Conservation (phyloP, 2,329 filamentous ascomycete genomes). For the Hirsutella rhossiliensis region DNA sequence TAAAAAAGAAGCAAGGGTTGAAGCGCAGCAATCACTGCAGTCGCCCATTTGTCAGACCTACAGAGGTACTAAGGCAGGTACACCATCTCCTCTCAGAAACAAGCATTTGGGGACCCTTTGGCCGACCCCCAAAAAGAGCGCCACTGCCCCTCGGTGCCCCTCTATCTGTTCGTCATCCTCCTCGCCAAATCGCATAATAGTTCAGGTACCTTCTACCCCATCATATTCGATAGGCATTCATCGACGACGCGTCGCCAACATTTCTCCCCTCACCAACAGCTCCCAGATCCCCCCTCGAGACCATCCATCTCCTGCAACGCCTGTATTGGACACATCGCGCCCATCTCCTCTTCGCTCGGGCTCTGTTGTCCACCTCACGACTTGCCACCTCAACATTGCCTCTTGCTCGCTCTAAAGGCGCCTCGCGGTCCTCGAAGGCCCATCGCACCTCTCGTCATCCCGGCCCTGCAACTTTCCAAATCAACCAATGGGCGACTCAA, state of each 20-base stretch:
- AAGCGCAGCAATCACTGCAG: no score
- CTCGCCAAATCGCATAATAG: no score
- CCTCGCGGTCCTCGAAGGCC: neutral
- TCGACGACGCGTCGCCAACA: no score
- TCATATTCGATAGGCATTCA: no score
- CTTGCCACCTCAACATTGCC: neutral
- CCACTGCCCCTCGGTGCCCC: neutral
- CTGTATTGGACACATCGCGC: no score
- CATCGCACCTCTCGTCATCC: neutral
- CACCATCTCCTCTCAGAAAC: neutral
- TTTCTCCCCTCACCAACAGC: no score
- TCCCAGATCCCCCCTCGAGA: no score
- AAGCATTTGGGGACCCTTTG: neutral
- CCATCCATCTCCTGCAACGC: no score
- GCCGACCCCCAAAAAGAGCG: no score
- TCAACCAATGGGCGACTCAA: neutral
- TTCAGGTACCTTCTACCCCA: no score
- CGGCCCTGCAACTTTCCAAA: neutral
- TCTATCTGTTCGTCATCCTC: neutral
- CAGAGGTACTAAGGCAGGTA: neutral
- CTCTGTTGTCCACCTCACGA: neutral
- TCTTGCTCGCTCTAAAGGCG: neutral
- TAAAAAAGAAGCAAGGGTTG: no score
- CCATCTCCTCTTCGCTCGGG: neutral
- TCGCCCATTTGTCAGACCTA: no score